These are phyloP conservation scores for Amanita thiersii DNA, from an alignment of 768 basidiomycete genomes.

Conservation along the genomic window DNA sequence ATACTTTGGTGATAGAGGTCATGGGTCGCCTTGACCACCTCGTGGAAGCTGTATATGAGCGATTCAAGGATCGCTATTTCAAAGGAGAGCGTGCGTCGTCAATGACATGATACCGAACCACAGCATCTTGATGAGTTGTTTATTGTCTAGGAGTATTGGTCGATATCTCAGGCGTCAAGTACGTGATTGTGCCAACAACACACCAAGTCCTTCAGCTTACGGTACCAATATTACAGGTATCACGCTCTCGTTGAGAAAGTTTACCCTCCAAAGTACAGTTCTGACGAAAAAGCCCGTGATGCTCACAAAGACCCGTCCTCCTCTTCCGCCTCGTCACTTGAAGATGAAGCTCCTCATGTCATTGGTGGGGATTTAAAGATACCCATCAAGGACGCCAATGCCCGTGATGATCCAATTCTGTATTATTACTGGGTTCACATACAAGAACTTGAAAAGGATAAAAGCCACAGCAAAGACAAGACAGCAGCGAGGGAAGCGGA, in stretches of 20 bases:
- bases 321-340: constrained; percentile 26
- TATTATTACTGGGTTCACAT: constrained; percentile 90
- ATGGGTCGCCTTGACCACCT: constrained; percentile 93
- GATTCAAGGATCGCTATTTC: constrained; percentile 96
- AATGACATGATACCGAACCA: constrained; percentile 5
- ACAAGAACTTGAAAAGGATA: constrained; percentile 67
- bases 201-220: constrained; percentile 7
- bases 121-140: constrained; percentile 11
- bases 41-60: constrained; percentile 90
- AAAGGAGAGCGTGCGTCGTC: constrained; percentile 72
- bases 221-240: constrained; percentile 43
- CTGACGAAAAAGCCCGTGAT: constrained; percentile 38
- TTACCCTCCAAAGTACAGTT: constrained; percentile 52
- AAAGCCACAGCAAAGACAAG: constrained; percentile 54
- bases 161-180: constrained; percentile 85
- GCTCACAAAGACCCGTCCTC: constrained; percentile 41
- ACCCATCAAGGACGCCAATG: constrained; percentile 59
- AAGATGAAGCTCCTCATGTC: constrained; percentile 54
- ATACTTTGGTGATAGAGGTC: constrained; percentile 57
- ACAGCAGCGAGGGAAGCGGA: constrained; percentile 42
- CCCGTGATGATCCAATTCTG: constrained; percentile 67
- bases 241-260: constrained; percentile 76
- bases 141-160: constrained; percentile 67
- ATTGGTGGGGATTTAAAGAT: constrained; percentile 76
- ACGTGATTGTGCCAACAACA: constrained; percentile 15